Percentiles rank a stretch among this genome's conserved stretches.
phyloP scores from a whole-genome alignment of 371 early-diverging fungal genomes.

The Haplosporangium sp. region DNA sequence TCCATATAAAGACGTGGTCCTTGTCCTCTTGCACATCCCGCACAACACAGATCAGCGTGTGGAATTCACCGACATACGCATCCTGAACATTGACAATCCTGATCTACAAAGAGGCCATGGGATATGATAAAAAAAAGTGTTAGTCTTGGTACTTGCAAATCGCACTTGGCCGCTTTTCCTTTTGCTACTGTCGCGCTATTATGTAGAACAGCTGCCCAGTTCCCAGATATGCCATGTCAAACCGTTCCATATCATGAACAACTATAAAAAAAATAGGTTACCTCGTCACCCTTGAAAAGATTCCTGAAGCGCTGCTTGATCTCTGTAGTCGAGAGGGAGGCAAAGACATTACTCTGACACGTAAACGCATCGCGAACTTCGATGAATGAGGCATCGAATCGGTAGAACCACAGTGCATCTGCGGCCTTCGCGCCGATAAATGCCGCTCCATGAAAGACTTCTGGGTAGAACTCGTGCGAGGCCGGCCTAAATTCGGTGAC shows the following conservation, averaged over 20 bases:
- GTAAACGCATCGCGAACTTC: slow-evolving; percentile 52
- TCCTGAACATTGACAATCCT: slow-evolving; percentile 45
- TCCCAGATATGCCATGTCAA: too few relatives aligned
- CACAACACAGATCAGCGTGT: slow-evolving; percentile 36
- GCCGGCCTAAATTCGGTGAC: slow-evolving; percentile 51
- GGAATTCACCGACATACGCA: slow-evolving; percentile 47
- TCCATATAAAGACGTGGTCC: slow-evolving; percentile 53
- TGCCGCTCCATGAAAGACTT: slow-evolving; percentile 44
- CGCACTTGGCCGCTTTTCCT: too few relatives aligned
- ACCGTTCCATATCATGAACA: too few relatives aligned
- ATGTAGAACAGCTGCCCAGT: too few relatives aligned
- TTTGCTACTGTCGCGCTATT: too few relatives aligned
- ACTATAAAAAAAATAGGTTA: slow-evolving; percentile 1
- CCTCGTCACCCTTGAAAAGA: slow-evolving; percentile 24
- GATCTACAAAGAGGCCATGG: slow-evolving; percentile 14
- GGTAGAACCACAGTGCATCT: slow-evolving; percentile 52
- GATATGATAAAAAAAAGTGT: not conserved
- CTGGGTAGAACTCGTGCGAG: slow-evolving; percentile 47
- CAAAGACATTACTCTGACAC: slow-evolving; percentile 49
- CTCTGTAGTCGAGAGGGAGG: slow-evolving; percentile 41
- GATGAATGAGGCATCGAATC: slow-evolving; percentile 46
- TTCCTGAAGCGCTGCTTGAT: slow-evolving; percentile 36
- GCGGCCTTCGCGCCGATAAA: slow-evolving; percentile 42
- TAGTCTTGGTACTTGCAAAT: too few relatives aligned
- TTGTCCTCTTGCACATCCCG: slow-evolving; percentile 33